Base-by-base conservation (phyloP, 495 filamentous ascomycete species). In the Clavariopsis aquatica region DNA sequence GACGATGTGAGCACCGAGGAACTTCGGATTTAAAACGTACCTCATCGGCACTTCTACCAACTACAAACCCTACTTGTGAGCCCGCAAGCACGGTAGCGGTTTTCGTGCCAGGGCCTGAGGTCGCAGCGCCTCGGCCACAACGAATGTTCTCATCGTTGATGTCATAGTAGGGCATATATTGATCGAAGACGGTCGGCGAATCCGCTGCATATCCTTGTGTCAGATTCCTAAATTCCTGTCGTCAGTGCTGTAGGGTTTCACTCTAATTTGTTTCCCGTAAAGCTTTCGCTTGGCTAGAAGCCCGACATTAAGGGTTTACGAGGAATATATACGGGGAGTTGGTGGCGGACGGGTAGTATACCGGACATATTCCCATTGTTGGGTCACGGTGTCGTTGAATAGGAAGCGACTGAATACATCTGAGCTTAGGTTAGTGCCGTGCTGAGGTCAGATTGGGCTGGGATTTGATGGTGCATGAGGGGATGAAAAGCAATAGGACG, bases 101-200 rank as follows among this genome's bases (percentile, higher is more conserved):
- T 31, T 57, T 51, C 4, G 53, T 65, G 2, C 31, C 43, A 0
- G 54, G 45, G 22, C 46, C 56, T 4, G 31, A 49, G 0, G 38
- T 49, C 17, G 49, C 19, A 31, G 56, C 55, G 19, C 46, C 57
- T 1, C 63, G 55, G 23, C 63, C 63, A 46, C 63, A 66, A 19
- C 46, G 27, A 19, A 66, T 31, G 28, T 66, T 56, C 13, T 23
- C 17, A 47, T 20, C 10, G 29, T 52, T 46, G 17, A 66, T 46
- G 51, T 67, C 58, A 22, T 61, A 61, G 45, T 34, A 57, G 34
- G 64, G 64, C 62, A 58, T 58, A 38, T 65, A 65, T 53, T 65
- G 53, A 27, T 64, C 61, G 17, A 41, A 49, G 24, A 64, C 43
- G 10, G 49, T 36, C 20, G 52, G 49, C 19, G 31, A 38, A 13